Conservation (phyloP, 169 alveolate genomes). For the Theileria equi region DNA sequence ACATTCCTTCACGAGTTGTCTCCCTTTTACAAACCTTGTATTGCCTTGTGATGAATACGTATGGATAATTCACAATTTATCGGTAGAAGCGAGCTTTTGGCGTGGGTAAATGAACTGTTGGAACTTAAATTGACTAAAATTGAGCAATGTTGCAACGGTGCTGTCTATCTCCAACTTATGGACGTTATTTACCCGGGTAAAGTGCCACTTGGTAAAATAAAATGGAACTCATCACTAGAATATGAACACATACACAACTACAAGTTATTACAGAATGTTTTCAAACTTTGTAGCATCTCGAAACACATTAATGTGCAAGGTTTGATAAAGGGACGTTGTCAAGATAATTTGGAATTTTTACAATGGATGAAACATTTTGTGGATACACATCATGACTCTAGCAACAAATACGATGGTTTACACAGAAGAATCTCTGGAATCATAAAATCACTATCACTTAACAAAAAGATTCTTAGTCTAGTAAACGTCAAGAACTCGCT, state of each 20-base stretch:
- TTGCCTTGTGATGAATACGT: background rate
- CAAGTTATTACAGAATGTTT: slow-evolving; percentile 91
- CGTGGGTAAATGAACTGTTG: slow-evolving; percentile 85
- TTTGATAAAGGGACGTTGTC: slow-evolving; percentile 90
- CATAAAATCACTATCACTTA: slow-evolving; percentile 29
- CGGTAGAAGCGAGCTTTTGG: slow-evolving; percentile 85
- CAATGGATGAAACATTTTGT: slow-evolving; percentile 96
- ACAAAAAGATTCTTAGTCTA: slow-evolving; percentile 49
- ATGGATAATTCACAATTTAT: slow-evolving; percentile 89
- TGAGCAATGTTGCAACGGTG: slow-evolving; percentile 96
- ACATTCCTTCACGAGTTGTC: background rate
- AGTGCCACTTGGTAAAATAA: slow-evolving; percentile 83
- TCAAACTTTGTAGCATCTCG: slow-evolving; percentile 84
- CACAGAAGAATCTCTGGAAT: slow-evolving; percentile 60
- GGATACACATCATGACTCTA: slow-evolving; percentile 80
- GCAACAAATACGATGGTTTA: slow-evolving; percentile 64
- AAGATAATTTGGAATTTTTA: slow-evolving; percentile 93
- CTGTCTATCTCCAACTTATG: slow-evolving; percentile 90
- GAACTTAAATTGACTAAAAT: slow-evolving; percentile 84
- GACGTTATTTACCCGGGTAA: slow-evolving; percentile 89
- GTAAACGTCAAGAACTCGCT: slow-evolving; percentile 53
- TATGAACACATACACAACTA: slow-evolving; percentile 92
- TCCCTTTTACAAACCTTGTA: background rate
- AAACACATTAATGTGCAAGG: slow-evolving; percentile 89
- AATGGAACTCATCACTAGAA: slow-evolving; percentile 94